Base-by-base conservation (phyloP, 1,284 basidiomycete genomes). In the Agroathelia rolfsii region DNA sequence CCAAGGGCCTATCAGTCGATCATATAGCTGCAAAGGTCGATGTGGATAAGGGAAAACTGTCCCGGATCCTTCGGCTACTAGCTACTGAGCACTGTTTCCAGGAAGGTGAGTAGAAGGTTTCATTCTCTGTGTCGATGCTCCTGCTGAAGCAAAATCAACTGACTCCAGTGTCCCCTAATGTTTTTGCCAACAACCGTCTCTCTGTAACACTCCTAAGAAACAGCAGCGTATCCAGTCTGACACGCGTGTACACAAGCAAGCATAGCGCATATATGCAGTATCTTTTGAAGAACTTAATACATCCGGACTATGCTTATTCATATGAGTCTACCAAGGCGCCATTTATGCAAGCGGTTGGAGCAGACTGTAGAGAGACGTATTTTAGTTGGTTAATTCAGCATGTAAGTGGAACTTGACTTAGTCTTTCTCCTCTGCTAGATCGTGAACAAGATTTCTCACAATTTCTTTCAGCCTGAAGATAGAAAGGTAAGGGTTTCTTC, bases 61-160 rank as follows among this genome's bases (percentile, higher is more conserved):
- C 47, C 11, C 48, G 58, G 19, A 42, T 63, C 9, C 35, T 65
- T 28, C 48, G 61, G 8, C 35, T 58, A 1, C 48, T 65, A 1
- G 52, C 52, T 4, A 50, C 57, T 1, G 50, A 53, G 21, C 58
- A 61, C 35, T 47, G 56, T 30, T 65, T 61, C 42, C 38, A 42
- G 14, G 62, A 64, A 51, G 51, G 59, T 59, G 34, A 12, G 42
- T 33, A n/a, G n/a, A n/a, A n/a, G n/a, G n/a, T n/a, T n/a, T n/a
- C n/a, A n/a, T n/a, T n/a, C n/a, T 9, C 22, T 9, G n/a, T n/a
- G n/a, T n/a, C n/a, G n/a, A n/a, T n/a, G n/a, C n/a, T n/a, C n/a
- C n/a, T n/a, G n/a, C n/a, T n/a, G n/a, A n/a, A n/a, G n/a, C n/a
- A n/a, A n/a, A n/a, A n/a, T n/a, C n/a, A 24, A 9, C n/a, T n/a